These are phyloP conservation scores for Lactarius hengduanensis DNA, from an alignment of 768 basidiomycete species.

Conservation along the genomic window DNA sequence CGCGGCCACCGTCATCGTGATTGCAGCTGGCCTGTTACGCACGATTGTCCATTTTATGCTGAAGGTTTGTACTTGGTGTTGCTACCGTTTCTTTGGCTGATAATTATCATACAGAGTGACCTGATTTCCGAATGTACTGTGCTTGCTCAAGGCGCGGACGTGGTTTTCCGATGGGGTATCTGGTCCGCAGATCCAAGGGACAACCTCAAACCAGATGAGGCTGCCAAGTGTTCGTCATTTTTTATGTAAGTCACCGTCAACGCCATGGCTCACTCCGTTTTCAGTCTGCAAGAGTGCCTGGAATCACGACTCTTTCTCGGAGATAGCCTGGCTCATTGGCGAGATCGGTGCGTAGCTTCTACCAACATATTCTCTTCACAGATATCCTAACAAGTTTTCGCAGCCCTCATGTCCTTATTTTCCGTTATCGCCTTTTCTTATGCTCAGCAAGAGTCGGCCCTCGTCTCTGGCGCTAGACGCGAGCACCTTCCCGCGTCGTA, in stretches of 20 bases:
- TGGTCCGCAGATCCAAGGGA: conserved; percentile 33
- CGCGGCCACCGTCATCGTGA: conserved; percentile 47
- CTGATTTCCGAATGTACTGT: conserved; percentile 56
- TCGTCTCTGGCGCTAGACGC: conserved; percentile 44
- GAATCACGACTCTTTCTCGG: conserved; percentile 63
- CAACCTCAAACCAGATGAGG: conserved; percentile 37
- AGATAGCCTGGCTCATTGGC: conserved; percentile 63
- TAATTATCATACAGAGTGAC: conserved; percentile 42
- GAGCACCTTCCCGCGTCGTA: conserved; percentile 41
- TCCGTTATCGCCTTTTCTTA: conserved; percentile 65
- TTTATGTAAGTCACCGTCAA: neutral
- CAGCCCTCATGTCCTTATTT: conserved; percentile 62
- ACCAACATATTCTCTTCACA: neutral
- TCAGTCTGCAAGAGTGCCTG: conserved; percentile 64
- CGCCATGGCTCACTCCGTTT: conserved; percentile 13
- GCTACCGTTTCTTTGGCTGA: conserved; percentile 9
- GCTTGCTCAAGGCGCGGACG: conserved; percentile 38
- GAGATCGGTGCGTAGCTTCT: conserved; percentile 48
- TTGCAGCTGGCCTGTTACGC: conserved; percentile 53
- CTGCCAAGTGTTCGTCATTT: conserved; percentile 45
- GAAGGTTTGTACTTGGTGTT: conserved; percentile 47
- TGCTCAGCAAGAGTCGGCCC: conserved; percentile 70
- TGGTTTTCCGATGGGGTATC: conserved; percentile 34
- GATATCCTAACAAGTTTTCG: neutral
- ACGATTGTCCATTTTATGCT: conserved; percentile 63